Evolutionary conservation across 495 filamentous ascomycete species (phyloP).

Genomic region (Coniosporium apollinis): DNA sequence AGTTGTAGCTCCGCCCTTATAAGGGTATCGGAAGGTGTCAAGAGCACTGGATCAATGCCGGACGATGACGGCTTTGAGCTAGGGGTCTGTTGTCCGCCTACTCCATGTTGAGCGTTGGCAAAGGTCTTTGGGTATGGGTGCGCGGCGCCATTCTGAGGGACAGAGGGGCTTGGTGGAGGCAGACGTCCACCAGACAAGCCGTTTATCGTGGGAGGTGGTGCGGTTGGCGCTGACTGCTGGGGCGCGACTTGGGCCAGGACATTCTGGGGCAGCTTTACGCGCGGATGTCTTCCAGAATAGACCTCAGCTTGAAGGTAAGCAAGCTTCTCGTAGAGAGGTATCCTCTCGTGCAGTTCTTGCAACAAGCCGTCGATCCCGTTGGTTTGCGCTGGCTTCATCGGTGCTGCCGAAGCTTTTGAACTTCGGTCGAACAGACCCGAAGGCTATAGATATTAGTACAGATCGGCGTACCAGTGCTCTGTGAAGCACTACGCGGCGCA

Average conservation of each 20-base stretch:
- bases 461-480: no score
- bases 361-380: no score
- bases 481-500: no score
- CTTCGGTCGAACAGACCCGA: no score
- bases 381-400: conserved; percentile 10
- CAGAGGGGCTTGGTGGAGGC: not conserved
- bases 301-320: conserved; percentile 60
- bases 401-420: no score
- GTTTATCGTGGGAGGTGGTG: conserved; percentile 8
- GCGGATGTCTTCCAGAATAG: conserved; percentile 54
- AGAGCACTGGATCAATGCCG: conserved; percentile 58
- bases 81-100: not conserved
- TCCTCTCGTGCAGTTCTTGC: no score
- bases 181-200: conserved; percentile 14
- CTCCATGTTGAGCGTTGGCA: not conserved
- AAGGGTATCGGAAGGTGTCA: conserved; percentile 71
- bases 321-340: conserved; percentile 60
- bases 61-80: conserved; percentile 12
- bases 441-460: no score
- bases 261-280: conserved; percentile 48
- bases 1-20: conserved; percentile 68
- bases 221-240: conserved; percentile 6
- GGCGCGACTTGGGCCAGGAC: conserved; percentile 35
- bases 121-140: not conserved
- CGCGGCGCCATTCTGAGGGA: not conserved